Evolutionary conservation across 192 early-diverging fungal genomes (phyloP), one percentile per base, ranked within the genome.

Genomic region (Thamnidium elegans): DNA sequence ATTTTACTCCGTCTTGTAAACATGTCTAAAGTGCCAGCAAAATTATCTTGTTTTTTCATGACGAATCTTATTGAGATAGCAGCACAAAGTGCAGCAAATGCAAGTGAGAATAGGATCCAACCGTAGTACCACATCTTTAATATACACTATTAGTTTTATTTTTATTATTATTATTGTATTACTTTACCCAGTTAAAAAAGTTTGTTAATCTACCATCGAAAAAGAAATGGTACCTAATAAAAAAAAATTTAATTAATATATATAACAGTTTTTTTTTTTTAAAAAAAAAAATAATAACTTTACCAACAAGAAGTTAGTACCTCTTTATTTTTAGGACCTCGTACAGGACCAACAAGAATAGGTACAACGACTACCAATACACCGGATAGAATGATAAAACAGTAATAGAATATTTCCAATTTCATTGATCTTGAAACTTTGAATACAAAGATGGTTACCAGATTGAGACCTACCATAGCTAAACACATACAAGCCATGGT

Each of bases 121-220:
- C 62, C 39, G 30, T 53, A 64, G 20, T 64, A 64, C 62, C 62
- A 64, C 51, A 64, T 53, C 62, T 64, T 39, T 53, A 26, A 44
- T 1, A 53, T 50, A 58, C 3, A 26, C 3, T 52, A 52, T 10
- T 3, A 17, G 1, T 17, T 47, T 15, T 15, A 5, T 47, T 47
- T 47, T 39, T n/a, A n/a, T n/a, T n/a, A n/a, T 48, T 13, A 1
- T 5, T 17, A 13, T 48, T 17, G 3, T 26, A 23, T 7, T 14
- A 45, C 56, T 42, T 14, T 53, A 64, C 62, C 62, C 62, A 64
- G 43, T 64, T 53, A 43, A 64, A 64, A 17, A 42, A 10, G 1
- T 30, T 31, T 15, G 13, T 42, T 13, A 64, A 39, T 39, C 62
- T 36, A 42, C 62, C 51, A 23, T 42, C 32, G 47, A 54, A 64